Percentiles rank a stretch among this genome's conserved stretches.
Conservation (phyloP, 345 rosid species). For the Boechera retrofracta region DNA sequence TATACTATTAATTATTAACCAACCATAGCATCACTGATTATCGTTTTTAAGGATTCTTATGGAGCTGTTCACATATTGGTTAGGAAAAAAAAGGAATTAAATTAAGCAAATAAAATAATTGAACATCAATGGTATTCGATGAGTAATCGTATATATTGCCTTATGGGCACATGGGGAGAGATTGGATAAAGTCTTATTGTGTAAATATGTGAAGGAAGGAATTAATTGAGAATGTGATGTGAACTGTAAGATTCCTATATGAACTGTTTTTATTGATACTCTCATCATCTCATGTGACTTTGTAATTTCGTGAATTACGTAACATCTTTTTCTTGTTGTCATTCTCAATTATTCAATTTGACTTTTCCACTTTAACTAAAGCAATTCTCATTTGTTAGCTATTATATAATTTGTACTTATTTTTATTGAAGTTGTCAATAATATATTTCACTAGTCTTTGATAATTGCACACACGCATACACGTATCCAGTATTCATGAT, state of each 20-base stretch:
- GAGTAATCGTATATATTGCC: not conserved
- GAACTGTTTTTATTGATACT: conserved; percentile 41
- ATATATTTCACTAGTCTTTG: conserved; percentile 23
- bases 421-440: conserved; percentile 1
- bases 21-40: not conserved
- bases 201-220: conserved; percentile 23
- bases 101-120: not conserved
- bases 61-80: conserved; percentile 3
- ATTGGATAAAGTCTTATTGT: conserved; percentile 24
- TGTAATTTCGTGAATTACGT: conserved; percentile 21
- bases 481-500: not conserved
- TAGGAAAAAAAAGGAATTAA: not conserved
- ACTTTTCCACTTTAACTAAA: conserved; percentile 34
- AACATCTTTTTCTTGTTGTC: conserved; percentile 39
- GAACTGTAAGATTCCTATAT: conserved; percentile 34
- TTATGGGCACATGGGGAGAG: conserved; percentile 37
- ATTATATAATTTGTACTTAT: not conserved
- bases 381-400: conserved; percentile 20
- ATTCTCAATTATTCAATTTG: conserved; percentile 40
- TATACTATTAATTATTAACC: not conserved
- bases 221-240: conserved; percentile 41
- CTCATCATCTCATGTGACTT: conserved; percentile 42
- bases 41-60: conserved; percentile 13
- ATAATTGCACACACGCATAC: conserved; percentile 19
- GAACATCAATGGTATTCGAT: not conserved